phyloP scores from a whole-genome alignment of 2,329 filamentous ascomycete species.

The Colletotrichum sidae region DNA sequence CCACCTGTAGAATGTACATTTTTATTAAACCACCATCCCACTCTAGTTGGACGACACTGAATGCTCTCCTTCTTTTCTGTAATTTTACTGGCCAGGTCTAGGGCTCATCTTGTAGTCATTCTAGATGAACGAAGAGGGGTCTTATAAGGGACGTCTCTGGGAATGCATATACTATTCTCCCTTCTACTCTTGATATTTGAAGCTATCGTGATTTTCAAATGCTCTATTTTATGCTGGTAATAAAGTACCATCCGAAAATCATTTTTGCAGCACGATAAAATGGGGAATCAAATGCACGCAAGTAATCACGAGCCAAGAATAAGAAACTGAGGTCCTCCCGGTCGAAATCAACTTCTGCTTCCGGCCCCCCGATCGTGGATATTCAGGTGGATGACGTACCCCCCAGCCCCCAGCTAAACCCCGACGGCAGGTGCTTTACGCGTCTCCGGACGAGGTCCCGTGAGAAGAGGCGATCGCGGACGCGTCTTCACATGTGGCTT shows the following conservation, averaged over 20 bases:
- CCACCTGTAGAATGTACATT: conserved; percentile 33
- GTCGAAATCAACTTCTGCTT: background rate
- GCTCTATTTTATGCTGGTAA: no score
- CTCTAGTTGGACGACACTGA: conserved; percentile 8
- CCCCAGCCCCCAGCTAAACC: no score
- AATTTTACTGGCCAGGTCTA: conserved; percentile 14
- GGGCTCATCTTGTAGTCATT: background rate
- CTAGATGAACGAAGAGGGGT: no score
- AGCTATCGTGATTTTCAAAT: no score
- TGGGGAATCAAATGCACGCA: no score
- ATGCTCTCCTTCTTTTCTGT: conserved; percentile 15
- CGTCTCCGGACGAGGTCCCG: background rate
- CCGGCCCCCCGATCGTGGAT: background rate
- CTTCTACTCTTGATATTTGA: no score
- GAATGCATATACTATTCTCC: no score
- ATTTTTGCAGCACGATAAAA: no score
- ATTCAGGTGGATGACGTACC: conserved; percentile 25
- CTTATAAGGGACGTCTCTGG: no score
- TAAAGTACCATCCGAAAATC: no score
- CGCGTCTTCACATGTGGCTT: conserved; percentile 31
- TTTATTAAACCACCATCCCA: background rate
- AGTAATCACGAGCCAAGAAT: background rate
- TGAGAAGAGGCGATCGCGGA: background rate
- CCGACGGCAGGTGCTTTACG: conserved; percentile 27
- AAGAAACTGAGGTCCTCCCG: background rate